These are phyloP conservation scores for Amoeboaphelidium protococcarum DNA, from an alignment of 371 early-diverging fungal genomes.

Conservation along the genomic window DNA sequence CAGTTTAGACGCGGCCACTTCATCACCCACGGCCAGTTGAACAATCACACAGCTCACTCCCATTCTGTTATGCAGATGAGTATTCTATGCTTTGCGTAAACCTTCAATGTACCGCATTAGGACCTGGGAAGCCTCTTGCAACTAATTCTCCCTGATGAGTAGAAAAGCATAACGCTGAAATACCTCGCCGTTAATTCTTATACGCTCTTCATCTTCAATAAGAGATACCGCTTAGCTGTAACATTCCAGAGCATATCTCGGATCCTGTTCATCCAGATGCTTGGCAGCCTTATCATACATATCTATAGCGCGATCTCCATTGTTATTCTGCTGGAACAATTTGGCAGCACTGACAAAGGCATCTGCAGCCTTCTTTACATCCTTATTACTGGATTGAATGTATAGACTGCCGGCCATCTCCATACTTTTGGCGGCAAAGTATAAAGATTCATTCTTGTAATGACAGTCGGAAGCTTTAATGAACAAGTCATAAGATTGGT, in stretches of 20 bases:
- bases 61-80: conserved; percentile 31
- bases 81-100: conserved; percentile 33
- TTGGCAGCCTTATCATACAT: conserved; percentile 64
- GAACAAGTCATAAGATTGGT: neutral
- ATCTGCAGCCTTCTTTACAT: neutral
- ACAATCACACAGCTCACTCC: conserved; percentile 38
- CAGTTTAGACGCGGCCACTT: conserved; percentile 44
- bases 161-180: conserved; percentile 36
- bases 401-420: neutral
- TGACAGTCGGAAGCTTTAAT: neutral
- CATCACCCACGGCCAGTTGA: conserved; percentile 42
- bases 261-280: conserved; percentile 40
- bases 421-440: neutral
- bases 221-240: conserved; percentile 38
- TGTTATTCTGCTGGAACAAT: neutral
- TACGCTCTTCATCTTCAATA: conserved; percentile 55
- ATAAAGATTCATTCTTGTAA: neutral
- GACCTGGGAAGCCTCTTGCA: conserved; percentile 36
- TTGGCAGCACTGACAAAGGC: neutral
- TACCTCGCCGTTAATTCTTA: conserved; percentile 44
- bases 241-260: conserved; percentile 33
- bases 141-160: conserved; percentile 29
- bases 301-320: neutral
- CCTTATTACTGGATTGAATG: neutral
- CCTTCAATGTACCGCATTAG: conserved; percentile 28